Evolutionary conservation across 169 alveolate species (phyloP), one percentile per base, ranked within the genome.

Genomic region (Plasmodium vivax): DNA sequence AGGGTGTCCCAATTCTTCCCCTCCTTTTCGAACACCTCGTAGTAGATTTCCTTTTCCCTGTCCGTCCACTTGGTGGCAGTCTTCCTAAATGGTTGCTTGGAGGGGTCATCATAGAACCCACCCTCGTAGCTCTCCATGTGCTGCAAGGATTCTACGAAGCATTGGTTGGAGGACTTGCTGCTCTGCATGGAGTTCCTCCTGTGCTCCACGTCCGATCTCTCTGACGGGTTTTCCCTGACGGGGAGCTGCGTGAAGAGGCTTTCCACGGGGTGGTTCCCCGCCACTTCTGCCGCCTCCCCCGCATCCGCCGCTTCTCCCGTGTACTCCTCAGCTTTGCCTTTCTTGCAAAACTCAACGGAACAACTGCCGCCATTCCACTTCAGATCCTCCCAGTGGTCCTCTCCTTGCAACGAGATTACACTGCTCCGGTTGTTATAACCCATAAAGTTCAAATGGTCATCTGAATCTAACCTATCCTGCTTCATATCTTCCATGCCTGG

Each of bases 1-100:
- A 94, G 62, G 75, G 94, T 62, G 27, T 54, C 85, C 96, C 96
- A 94, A 77, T 94, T 93, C 77, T 94, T 94, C 54, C 96, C 96
- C 32, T 94, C 91, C 41, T 47, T 54, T 43, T 71, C 73, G 71
- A 82, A 91, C 1, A 92, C 62, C 23, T 62, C 82, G 27, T 72
- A 83, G 79, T 94, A 94, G 45, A 82, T 90, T 79, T 83, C 75
- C 77, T 94, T 94, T 83, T 94, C 96, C 38, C 84, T 80, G 43
- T 75, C 85, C 14, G 96, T 94, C 96, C 96, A 94, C 68, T 90
- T 90, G 12, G 93, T 91, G 27, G 95, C 94, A 2, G 75, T 94
- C 30, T 87, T 94, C 81, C 94, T 83, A 41, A 71, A 45, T n/a
- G 27, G 47, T 32, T 80, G 68, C 19, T 79, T 83, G 16, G 91